These are phyloP conservation scores for Pyrenophora teres DNA, from an alignment of 2,329 filamentous ascomycete species.

Conservation along the genomic window DNA sequence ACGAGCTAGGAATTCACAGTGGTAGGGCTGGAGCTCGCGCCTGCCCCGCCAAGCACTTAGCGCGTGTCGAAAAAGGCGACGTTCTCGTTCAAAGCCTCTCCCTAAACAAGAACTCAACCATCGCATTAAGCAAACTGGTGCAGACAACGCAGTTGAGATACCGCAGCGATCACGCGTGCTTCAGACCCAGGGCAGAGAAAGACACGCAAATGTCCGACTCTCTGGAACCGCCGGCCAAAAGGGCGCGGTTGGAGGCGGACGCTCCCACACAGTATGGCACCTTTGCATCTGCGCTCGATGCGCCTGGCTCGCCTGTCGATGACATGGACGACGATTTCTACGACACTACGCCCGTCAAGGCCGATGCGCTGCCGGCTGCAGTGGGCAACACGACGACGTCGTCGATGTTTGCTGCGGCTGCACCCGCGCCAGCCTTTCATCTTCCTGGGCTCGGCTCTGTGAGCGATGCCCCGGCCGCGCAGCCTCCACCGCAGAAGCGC, in stretches of 20 bases:
- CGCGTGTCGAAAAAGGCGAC: conserved; percentile 36
- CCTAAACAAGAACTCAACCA: conserved; percentile 24
- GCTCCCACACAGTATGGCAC: conserved; percentile 41
- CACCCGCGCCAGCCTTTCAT: conserved; percentile 32
- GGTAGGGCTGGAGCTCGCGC: conserved; percentile 30
- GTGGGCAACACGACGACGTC: conserved; percentile 19
- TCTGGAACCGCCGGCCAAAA: conserved; percentile 49
- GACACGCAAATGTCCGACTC: conserved; percentile 41
- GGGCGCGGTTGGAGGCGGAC: conserved; percentile 47
- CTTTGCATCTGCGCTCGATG: conserved; percentile 40
- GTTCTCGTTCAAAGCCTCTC: conserved; percentile 18
- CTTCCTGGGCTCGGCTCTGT: conserved; percentile 46
- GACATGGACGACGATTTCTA: conserved; percentile 49
- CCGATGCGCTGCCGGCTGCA: conserved; percentile 24
- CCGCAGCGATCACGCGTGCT: conserved; percentile 34
- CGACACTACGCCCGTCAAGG: conserved; percentile 41
- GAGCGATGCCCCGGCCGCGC: conserved; percentile 28
- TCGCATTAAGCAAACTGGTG: conserved; percentile 35
- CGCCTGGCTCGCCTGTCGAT: conserved; percentile 47
- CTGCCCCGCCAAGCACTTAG: conserved; percentile 27
- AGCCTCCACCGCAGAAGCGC: conserved; percentile 16
- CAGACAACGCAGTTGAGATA: conserved; percentile 35
- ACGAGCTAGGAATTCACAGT: too few species aligned
- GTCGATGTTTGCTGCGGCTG: conserved; percentile 27
- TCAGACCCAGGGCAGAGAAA: conserved; percentile 29